phyloP scores from a whole-genome alignment of 2,329 filamentous ascomycete species.

The Fusarium sp. region DNA sequence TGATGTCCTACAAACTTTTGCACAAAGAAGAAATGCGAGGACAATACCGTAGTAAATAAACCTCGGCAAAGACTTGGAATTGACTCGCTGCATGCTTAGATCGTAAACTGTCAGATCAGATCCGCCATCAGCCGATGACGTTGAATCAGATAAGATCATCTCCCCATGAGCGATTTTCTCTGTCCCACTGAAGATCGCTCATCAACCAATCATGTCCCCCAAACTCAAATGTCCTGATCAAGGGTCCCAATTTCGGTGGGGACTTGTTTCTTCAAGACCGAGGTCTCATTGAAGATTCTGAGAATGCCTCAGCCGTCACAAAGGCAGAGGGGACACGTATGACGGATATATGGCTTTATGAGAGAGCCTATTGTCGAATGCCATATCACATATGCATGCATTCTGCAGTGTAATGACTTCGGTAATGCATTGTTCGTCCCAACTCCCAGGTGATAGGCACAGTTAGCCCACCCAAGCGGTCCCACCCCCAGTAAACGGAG shows the following conservation, averaged over 20 bases:
- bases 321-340: neutral
- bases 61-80: slow-evolving; percentile 13
- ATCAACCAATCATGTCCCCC: neutral
- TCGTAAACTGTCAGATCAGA: slow-evolving; percentile 28
- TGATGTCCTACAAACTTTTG: neutral
- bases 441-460: slow-evolving; percentile 32
- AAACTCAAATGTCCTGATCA: neutral
- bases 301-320: neutral
- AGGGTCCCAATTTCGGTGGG: slow-evolving; percentile 25
- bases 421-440: slow-evolving; percentile 9
- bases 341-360: neutral
- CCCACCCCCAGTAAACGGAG: neutral
- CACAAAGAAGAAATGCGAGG: neutral
- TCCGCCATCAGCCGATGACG: slow-evolving; percentile 31
- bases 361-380: neutral
- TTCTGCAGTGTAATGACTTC: neutral
- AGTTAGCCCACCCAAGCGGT: slow-evolving; percentile 30
- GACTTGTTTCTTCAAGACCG: slow-evolving; percentile 9
- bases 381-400: slow-evolving; percentile 19
- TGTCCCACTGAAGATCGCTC: neutral
- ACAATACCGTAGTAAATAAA: slow-evolving; percentile 1
- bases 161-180: slow-evolving; percentile 39
- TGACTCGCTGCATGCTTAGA: slow-evolving; percentile 2
- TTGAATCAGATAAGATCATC: slow-evolving; percentile 34
- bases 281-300: slow-evolving; percentile 6